phyloP scores from a whole-genome alignment of 2,329 filamentous ascomycete species.

The Sporothrix dimorphospora region DNA sequence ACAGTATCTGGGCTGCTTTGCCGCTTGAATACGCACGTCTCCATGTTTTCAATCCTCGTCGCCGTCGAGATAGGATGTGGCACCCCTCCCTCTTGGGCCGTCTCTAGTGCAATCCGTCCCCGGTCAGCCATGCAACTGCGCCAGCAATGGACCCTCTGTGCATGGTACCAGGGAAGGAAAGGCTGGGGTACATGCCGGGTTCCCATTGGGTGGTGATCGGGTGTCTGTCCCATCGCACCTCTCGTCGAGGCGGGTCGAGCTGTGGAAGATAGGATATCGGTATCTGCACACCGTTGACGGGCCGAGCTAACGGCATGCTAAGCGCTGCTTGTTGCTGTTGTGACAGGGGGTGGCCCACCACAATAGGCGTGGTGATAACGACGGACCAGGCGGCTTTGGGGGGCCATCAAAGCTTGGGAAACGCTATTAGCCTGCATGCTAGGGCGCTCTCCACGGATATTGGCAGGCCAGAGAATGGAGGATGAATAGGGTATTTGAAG shows the following conservation, averaged over 20 bases:
- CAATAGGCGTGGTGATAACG: not conserved
- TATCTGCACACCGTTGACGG: not conserved
- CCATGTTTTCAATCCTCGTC: not conserved
- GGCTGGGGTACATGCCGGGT: not conserved
- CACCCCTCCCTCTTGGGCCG: not conserved
- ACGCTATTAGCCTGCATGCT: not conserved
- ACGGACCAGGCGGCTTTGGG: not conserved
- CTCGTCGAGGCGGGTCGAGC: not conserved
- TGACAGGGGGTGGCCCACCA: not conserved
- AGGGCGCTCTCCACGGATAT: not conserved
- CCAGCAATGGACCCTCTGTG: not conserved
- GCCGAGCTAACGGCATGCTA: not conserved
- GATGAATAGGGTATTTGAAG: not conserved
- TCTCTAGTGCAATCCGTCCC: not conserved
- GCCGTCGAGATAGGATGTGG: constrained; percentile 21
- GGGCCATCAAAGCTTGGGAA: not conserved
- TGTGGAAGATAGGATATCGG: constrained; percentile 5
- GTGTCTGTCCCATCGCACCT: not conserved
- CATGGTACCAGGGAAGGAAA: not conserved
- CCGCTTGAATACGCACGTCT: not conserved
- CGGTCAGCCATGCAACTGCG: not conserved
- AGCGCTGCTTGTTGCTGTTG: no score
- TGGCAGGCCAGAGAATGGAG: not conserved
- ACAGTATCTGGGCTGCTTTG: not conserved
- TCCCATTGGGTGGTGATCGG: constrained; percentile 1